Base-by-base conservation (phyloP, 805 yeast genomes). In the Zygosaccharomyces bisporus region DNA sequence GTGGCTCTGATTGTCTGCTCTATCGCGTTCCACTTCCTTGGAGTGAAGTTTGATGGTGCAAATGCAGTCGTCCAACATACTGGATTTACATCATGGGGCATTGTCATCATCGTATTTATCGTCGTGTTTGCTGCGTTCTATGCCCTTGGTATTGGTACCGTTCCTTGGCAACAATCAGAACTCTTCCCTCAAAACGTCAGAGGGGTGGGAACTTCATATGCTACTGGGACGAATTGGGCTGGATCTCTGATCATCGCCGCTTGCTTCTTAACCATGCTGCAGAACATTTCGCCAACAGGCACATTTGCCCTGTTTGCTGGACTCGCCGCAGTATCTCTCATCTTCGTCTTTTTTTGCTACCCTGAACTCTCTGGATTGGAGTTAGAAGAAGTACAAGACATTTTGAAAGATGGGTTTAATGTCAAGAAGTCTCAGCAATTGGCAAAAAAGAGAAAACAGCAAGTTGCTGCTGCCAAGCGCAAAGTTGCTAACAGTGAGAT, bases 121-220 rank as follows among this genome's bases (percentile, higher is more conserved):
- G 87, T 91, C 51, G 64, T 80, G 32, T 93, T 73, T 61, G 96
- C 90, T 36, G 96, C 95, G 2, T 80, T 83, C 43, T 91, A 90
- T 63, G 96, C 97, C 39, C 72, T 87, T 53, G 98, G 98, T 54
- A 86, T 90, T 54, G 99, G 99, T 69, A 90, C 91, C 65, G 93
- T 88, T 44, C 97, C 98, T 45, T 91, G 99, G 99, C 96, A 91
- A 63, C 97, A 93, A 62, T 84, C 91, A 45, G 99, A 91, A 68
- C 71, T 91, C 60, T 89, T 93, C 70, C 93, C 97, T 27, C 95
- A 90, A 73, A 78, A 81, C 50, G 96, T 91, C 25, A 80, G 99
- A 64, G 95, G 96, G 47, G 75, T 88, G 37, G 98, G 98, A 49
- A 81, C 89, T 7, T 86, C 95, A 46, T 83, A 79, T 58, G 89